Evolutionary conservation across 495 filamentous ascomycete genomes (phyloP).

Genomic region (Aspergillus sparsus): DNA sequence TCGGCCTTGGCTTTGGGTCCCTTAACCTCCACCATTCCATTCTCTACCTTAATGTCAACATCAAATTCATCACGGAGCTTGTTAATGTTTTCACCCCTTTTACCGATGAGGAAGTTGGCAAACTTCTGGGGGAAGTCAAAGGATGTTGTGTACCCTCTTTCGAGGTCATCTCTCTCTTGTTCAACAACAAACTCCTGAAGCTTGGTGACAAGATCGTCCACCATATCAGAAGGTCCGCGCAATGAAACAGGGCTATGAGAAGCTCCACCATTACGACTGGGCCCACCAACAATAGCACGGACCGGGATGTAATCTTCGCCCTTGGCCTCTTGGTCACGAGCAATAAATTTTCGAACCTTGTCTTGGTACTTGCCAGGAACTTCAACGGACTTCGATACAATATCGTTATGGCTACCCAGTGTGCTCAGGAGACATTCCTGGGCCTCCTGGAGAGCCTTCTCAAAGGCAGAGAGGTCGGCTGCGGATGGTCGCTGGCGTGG

Average conservation of each 20-base stretch:
- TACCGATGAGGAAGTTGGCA: slow-evolving; percentile 90
- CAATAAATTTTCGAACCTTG: slow-evolving; percentile 75
- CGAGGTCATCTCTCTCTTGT: slow-evolving; percentile 83
- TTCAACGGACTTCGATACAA: slow-evolving; percentile 64
- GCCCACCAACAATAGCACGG: slow-evolving; percentile 59
- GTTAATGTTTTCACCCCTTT: slow-evolving; percentile 88
- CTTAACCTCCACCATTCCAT: slow-evolving; percentile 70
- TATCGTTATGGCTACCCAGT: slow-evolving; percentile 69
- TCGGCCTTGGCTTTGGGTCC: slow-evolving; percentile 80
- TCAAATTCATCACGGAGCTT: slow-evolving; percentile 96
- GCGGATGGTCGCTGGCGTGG: slow-evolving; percentile 62
- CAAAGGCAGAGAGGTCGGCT: slow-evolving; percentile 62
- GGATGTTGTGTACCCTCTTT: slow-evolving; percentile 77
- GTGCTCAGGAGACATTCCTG: slow-evolving; percentile 67
- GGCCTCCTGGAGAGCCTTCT: slow-evolving; percentile 70
- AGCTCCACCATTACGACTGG: slow-evolving; percentile 36
- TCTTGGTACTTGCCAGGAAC: slow-evolving; percentile 79
- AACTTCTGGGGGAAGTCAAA: slow-evolving; percentile 96
- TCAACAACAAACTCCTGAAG: slow-evolving; percentile 75
- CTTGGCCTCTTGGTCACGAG: slow-evolving; percentile 69
- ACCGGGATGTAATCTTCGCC: slow-evolving; percentile 68
- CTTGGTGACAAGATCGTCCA: slow-evolving; percentile 68
- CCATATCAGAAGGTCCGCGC: slow-evolving; percentile 70
- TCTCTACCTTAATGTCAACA: slow-evolving; percentile 88
- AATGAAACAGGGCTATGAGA: slow-evolving; percentile 57